A percentile compares a stretch with the other conserved stretches of the same genome.
Evolutionary conservation across 106 monocot species (phyloP).

Genomic region (Amphibolis antarctica): DNA sequence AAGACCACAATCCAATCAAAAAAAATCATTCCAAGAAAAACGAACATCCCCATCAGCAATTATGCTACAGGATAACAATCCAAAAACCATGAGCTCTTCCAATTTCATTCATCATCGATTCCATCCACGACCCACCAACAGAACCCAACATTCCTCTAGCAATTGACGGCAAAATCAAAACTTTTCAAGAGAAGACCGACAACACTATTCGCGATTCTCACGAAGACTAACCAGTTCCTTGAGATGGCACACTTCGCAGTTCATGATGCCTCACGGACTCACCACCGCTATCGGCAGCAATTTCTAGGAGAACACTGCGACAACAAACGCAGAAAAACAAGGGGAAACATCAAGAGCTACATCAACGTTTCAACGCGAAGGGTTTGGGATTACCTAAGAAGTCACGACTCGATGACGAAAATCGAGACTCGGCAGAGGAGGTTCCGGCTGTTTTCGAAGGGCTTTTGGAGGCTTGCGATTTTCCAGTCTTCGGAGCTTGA

Average conservation of each 20-base stretch:
- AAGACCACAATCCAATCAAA: background rate
- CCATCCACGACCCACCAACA: background rate
- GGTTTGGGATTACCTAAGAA: too few species aligned
- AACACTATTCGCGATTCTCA: background rate
- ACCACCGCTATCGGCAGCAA: too few species aligned
- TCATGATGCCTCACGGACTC: slow-evolving; percentile 5
- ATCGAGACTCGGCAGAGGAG: too few species aligned
- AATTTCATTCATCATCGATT: background rate
- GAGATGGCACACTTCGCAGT: slow-evolving; percentile 27
- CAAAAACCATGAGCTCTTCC: background rate
- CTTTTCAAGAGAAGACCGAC: background rate
- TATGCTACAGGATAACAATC: background rate
- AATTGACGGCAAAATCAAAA: background rate
- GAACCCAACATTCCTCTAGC: background rate
- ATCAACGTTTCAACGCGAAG: too few species aligned
- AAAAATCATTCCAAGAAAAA: background rate
- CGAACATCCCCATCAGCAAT: background rate
- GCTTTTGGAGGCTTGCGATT: too few species aligned
- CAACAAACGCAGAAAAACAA: too few species aligned
- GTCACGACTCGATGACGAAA: too few species aligned
- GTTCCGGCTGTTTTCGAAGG: too few species aligned
- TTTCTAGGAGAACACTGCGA: too few species aligned
- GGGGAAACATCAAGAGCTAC: too few species aligned
- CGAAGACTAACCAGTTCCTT: slow-evolving; percentile 23
- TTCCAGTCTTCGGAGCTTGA: too few species aligned